Evolutionary conservation across 768 basidiomycete genomes (phyloP).

Genomic region (Suillus ampliporus): DNA sequence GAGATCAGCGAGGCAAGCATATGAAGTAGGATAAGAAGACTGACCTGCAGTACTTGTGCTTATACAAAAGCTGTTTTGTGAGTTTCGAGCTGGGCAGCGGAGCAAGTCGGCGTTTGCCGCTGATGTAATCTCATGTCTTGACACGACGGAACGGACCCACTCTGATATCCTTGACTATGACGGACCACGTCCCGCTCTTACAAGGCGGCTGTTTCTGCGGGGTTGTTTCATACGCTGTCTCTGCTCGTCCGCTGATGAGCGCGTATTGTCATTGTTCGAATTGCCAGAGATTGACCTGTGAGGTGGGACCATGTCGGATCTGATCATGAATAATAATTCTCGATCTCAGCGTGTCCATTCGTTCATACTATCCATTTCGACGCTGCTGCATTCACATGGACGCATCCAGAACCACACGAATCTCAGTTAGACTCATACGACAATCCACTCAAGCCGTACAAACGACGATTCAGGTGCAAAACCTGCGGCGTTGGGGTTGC

Average conservation of each 20-base stretch:
- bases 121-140: slow-evolving; percentile 32
- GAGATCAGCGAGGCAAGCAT: no score
- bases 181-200: slow-evolving; percentile 25
- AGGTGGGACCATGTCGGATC: slow-evolving; percentile 15
- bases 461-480: slow-evolving; percentile 68
- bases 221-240: slow-evolving; percentile 51
- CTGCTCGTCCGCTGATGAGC: slow-evolving; percentile 54
- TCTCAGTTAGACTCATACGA: slow-evolving; percentile 51
- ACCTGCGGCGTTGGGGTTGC: slow-evolving; percentile 60
- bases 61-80: slow-evolving; percentile 16
- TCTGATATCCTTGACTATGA: neutral
- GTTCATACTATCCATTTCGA: slow-evolving; percentile 66
- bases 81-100: slow-evolving; percentile 25
- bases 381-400: slow-evolving; percentile 59
- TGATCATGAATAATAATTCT: slow-evolving; percentile 13
- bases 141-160: no score
- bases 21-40: neutral
- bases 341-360: slow-evolving; percentile 57
- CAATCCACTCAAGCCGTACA: slow-evolving; percentile 57
- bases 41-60: slow-evolving; percentile 15
- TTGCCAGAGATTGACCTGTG: slow-evolving; percentile 68
- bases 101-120: slow-evolving; percentile 35
- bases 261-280: slow-evolving; percentile 74
- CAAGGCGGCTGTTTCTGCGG: slow-evolving; percentile 67
- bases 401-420: slow-evolving; percentile 42